Base-by-base conservation (phyloP, 1,284 basidiomycete genomes). In the Xerocomus minutiporus region DNA sequence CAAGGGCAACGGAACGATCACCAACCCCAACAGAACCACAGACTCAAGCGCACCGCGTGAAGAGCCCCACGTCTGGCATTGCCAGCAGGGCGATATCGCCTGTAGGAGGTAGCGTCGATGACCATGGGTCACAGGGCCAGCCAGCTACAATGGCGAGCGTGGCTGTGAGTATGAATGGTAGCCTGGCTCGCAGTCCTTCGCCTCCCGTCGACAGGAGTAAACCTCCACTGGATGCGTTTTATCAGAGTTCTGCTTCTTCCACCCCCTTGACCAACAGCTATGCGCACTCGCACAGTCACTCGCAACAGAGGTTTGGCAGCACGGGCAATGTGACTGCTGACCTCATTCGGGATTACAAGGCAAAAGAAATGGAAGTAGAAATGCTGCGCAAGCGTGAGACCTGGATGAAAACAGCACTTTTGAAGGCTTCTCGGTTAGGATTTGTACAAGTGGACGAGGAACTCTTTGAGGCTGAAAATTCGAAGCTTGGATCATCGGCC, bases 401-500 rank as follows among this genome's bases (percentile, higher is more conserved):
- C 26, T 97, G 95, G 85, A 87, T 97, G 83, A 87, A 84, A 67
- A 85, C 88, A 39, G 87, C 91, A 5, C 74, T 98, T 45, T 73
- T 77, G 8, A 84, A 88, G 62, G 94, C 95, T 0, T 78, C 83
- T 31, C 83, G 86, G 53, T 79, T 89, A 53, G 96, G 95, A 12
- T 97, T 90, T 69, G 77, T 92, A 28, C 82, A 88, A 61, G 76
- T 81, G 5, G 83, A 84, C 48, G 72, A 75, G 41, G 50, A 69
- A 47, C 52, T 68, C 53, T 44, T 69, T 57, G 69, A 71, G 28
- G 61, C 64, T n/a, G 72, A 72, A 50, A 71, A 71, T 38, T 59
- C 75, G 44, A 74, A 73, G 48, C 73, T 75, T 23, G 72, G 70
- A 44, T 68, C 63, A 15, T 71, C 56, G 25, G 47, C 55, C 36